A percentile compares a stretch with the other conserved stretches of the same genome.
These are phyloP conservation scores for Gremmenia infestans DNA, from an alignment of 2,329 filamentous ascomycete species.

Conservation along the genomic window DNA sequence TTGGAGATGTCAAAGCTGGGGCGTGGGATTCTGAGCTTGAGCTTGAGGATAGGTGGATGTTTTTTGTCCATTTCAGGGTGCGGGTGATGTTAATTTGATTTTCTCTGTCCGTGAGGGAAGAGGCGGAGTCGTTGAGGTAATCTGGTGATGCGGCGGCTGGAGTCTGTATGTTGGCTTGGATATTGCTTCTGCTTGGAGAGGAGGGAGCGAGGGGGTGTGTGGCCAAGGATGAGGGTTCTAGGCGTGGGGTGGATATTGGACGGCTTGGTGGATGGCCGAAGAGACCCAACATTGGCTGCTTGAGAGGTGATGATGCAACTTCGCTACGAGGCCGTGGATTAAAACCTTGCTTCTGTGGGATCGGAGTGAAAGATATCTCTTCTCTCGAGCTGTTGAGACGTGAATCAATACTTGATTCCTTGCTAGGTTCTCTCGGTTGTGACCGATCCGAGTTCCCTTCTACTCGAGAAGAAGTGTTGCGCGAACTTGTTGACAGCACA, in stretches of 20 bases:
- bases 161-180: conserved; percentile 2
- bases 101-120: conserved; percentile 15
- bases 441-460: not conserved
- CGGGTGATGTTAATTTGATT: conserved; percentile 10
- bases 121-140: conserved; percentile 4
- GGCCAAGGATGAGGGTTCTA: conserved; percentile 10
- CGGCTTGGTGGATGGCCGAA: conserved; percentile 3
- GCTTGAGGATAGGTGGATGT: conserved; percentile 6
- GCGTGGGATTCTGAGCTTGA: conserved; percentile 6
- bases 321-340: conserved; percentile 20
- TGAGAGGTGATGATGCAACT: conserved; percentile 8
- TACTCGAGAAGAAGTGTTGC: conserved; percentile 1
- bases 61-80: conserved; percentile 26
- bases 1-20: conserved; percentile 17
- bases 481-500: conserved; percentile 13
- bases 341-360: conserved; percentile 28
- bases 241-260: not conserved
- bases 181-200: conserved; percentile 20
- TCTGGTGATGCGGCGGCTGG: not conserved
- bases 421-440: not conserved
- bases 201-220: conserved; percentile 13
- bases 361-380: conserved; percentile 17
- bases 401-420: not conserved
- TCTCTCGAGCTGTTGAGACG: not conserved
- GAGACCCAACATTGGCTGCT: conserved; percentile 10